phyloP scores from a whole-genome alignment of 2,329 filamentous ascomycete genomes.

The Fusarium sp. region DNA sequence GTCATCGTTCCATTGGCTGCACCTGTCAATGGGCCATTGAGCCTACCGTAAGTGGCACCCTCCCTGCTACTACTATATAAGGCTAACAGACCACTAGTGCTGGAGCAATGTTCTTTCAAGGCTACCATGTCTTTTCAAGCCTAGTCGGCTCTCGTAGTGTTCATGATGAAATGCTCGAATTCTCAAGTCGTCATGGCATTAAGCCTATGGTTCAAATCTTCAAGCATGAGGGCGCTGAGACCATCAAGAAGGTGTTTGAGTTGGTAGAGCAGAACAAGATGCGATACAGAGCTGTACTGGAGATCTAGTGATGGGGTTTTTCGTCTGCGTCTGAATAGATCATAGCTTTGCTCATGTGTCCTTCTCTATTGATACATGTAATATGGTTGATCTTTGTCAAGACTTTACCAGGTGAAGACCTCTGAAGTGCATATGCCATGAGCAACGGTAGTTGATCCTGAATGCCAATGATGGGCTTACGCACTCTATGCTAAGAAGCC shows the following conservation, averaged over 20 bases:
- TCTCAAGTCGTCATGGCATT: not conserved
- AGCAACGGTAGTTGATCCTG: too few species aligned
- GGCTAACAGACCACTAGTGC: not conserved
- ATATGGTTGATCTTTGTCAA: not conserved
- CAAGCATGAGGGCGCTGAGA: conserved; percentile 5
- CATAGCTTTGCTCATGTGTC: not conserved
- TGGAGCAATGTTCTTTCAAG: conserved; percentile 16
- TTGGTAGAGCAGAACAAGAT: conserved; percentile 5
- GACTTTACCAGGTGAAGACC: not conserved
- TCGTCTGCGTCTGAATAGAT: rapidly evolving
- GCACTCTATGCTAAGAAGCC: too few species aligned
- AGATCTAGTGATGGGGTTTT: not conserved
- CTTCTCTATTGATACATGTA: not conserved
- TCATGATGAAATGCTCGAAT: conserved; percentile 16
- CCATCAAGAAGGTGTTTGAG: not conserved
- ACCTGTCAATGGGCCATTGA: not conserved
- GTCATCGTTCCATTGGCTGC: not conserved
- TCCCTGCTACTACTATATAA: not conserved
- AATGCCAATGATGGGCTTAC: too few species aligned
- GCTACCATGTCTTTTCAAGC: conserved; percentile 5
- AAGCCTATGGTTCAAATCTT: conserved; percentile 11
- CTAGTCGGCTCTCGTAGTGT: conserved; percentile 5
- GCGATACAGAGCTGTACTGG: conserved; percentile 12
- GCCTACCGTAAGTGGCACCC: not conserved
- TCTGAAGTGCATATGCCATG: not conserved